phyloP scores from a whole-genome alignment of 805 yeast species.

The Myxozyma melibiosi region DNA sequence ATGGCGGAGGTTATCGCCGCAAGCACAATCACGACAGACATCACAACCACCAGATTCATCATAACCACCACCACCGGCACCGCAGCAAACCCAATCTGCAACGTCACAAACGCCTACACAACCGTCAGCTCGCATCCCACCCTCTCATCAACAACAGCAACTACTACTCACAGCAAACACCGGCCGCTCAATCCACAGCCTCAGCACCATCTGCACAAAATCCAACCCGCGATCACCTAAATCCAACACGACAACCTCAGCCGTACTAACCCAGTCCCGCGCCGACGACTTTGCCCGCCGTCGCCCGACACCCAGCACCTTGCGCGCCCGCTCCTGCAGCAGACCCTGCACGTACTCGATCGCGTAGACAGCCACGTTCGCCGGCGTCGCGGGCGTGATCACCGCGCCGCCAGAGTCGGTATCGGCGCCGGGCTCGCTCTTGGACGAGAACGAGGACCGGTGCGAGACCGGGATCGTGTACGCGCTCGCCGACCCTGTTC shows the following conservation, averaged over 20 bases:
- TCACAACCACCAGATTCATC: not conserved
- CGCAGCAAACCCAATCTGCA: slow-evolving; percentile 20
- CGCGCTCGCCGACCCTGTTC: not conserved
- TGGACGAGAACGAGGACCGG: not conserved
- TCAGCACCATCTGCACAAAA: not conserved
- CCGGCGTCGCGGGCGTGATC: not conserved
- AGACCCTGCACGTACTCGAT: slow-evolving; percentile 6
- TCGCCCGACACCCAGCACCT: not conserved
- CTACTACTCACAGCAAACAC: slow-evolving; percentile 12
- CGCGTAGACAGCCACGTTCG: not conserved
- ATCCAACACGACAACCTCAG: slow-evolving; percentile 12
- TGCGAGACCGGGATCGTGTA: not conserved
- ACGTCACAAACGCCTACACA: slow-evolving; percentile 15
- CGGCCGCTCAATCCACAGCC: slow-evolving; percentile 13
- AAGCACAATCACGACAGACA: not conserved
- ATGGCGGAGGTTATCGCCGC: not conserved
- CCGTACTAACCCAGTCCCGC: slow-evolving; percentile 10
- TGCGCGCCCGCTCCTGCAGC: not conserved
- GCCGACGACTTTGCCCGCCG: not conserved
- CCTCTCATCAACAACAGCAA: not conserved
- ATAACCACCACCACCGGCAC: slow-evolving; percentile 9
- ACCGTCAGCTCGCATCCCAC: not conserved
- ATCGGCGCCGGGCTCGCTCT: no score
- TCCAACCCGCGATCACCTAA: slow-evolving; percentile 17
- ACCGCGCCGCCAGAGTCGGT: not conserved